Conservation (phyloP, 2,329 filamentous ascomycete genomes). For the Fusarium ramigenum region DNA sequence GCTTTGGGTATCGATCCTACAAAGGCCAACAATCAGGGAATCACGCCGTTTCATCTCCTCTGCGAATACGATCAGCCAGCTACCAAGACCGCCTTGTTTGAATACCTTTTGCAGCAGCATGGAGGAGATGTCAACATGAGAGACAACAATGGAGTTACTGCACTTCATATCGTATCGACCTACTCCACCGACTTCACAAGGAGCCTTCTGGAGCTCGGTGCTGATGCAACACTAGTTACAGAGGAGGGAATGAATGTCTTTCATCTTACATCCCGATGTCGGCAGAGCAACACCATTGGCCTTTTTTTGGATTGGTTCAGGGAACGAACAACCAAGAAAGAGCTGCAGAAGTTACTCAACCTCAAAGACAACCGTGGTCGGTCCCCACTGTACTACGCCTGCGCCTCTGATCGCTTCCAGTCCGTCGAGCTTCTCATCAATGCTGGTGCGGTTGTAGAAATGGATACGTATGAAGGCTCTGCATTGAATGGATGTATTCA, state of each 20-base stretch:
- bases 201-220: slow-evolving; percentile 49
- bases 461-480: slow-evolving; percentile 24
- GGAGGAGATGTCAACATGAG: not conserved
- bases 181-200: slow-evolving; percentile 34
- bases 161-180: slow-evolving; percentile 38
- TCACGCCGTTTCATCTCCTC: not conserved
- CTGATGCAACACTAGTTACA: slow-evolving; percentile 45
- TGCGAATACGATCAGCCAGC: not conserved
- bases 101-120: not conserved
- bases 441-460: slow-evolving; percentile 36
- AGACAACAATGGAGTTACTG: slow-evolving; percentile 26
- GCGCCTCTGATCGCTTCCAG: slow-evolving; percentile 39
- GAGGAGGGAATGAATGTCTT: slow-evolving; percentile 50
- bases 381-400: slow-evolving; percentile 42
- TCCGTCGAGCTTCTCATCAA: slow-evolving; percentile 41
- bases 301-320: slow-evolving; percentile 36
- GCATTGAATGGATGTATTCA: not conserved
- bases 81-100: not conserved
- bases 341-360: not conserved
- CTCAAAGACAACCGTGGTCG: not conserved
- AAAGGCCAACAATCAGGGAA: not conserved
- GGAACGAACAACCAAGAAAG: fast-evolving
- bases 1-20: not conserved
- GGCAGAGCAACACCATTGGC: slow-evolving; percentile 48
- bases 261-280: slow-evolving; percentile 50